Evolutionary conservation across 225 moss, liverwort and hornwort genomes (phyloP), one percentile per base, ranked within the genome.

Genomic region (Lunularia cruciata): DNA sequence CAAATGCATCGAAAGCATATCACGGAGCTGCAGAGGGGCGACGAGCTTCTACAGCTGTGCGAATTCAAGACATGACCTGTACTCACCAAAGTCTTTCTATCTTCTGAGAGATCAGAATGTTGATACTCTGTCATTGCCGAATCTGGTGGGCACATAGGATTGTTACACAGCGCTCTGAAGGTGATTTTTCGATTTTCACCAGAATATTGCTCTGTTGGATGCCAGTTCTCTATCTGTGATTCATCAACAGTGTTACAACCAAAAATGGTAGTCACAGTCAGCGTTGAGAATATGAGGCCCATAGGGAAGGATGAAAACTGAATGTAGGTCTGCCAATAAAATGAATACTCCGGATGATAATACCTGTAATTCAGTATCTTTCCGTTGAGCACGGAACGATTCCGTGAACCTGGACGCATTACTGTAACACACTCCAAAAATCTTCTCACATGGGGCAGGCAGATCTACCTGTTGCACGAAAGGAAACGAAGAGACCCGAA

Each of bases 141-240:
- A 70, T 94, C 93, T 58, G 93, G 90, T 65, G 93, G 93, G 77
- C 93, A 94, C 93, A 94, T 94, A 18, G 93, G 93, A 75, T 90
- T 94, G 76, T 51, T 85, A 55, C 87, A 90, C 42, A 85, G 71
- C 9, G 88, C 80, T 62, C 93, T 86, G 64, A 85, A 94, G 2
- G 90, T 89, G 22, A 90, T 86, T 77, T 84, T 87, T 53, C 93
- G 85, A 47, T 75, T 64, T 49, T 85, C 68, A 66, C 93, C 93
- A 51, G 70, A 59, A 63, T 90, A 94, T 40, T 90, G 85, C 12
- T 84, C 90, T 32, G 88, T 71, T 2, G 77, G 72, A 63, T 90
- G 70, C 93, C 93, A 94, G 38, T 70, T 52, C 71, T 89, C 93
- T 20, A 87, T 40, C 93, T 94, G 84, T 60, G 15, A 52, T 4